These are phyloP conservation scores for Collybia nuda DNA, from an alignment of 768 basidiomycete species.

Conservation along the genomic window DNA sequence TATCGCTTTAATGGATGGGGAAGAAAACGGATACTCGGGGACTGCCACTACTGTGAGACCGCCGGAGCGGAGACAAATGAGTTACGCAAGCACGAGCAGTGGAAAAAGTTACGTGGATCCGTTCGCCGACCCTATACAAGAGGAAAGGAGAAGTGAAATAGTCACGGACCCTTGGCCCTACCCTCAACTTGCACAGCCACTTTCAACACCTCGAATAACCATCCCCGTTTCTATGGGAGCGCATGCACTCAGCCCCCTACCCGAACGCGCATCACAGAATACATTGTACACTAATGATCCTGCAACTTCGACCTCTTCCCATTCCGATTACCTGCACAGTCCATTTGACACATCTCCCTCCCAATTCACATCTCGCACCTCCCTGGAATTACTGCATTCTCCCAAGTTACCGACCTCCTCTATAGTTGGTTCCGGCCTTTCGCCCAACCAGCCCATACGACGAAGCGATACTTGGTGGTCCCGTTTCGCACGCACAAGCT, in stretches of 20 bases:
- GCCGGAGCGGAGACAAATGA: slow-evolving; percentile 28
- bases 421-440: slow-evolving; percentile 35
- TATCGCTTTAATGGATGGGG: slow-evolving; percentile 33
- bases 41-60: slow-evolving; percentile 19
- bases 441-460: slow-evolving; percentile 48
- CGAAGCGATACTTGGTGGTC: slow-evolving; percentile 80
- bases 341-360: slow-evolving; percentile 20
- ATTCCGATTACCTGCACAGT: slow-evolving; percentile 26
- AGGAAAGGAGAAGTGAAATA: slow-evolving; percentile 22
- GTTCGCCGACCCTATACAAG: slow-evolving; percentile 40
- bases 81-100: slow-evolving; percentile 32
- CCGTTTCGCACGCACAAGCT: slow-evolving; percentile 64
- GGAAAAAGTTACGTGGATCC: slow-evolving; percentile 46
- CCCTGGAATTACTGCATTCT: slow-evolving; percentile 23
- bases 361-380: slow-evolving; percentile 24
- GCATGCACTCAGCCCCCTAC: slow-evolving; percentile 37
- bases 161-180: slow-evolving; percentile 9
- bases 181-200: slow-evolving; percentile 12
- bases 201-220: slow-evolving; percentile 26
- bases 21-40: slow-evolving; percentile 26
- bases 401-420: slow-evolving; percentile 34
- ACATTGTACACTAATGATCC: slow-evolving; percentile 26
- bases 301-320: slow-evolving; percentile 23
- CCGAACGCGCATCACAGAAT: slow-evolving; percentile 34
- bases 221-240: slow-evolving; percentile 30